phyloP scores from a whole-genome alignment of 78 protist species.

The Planoprotostelium fungivorum region DNA sequence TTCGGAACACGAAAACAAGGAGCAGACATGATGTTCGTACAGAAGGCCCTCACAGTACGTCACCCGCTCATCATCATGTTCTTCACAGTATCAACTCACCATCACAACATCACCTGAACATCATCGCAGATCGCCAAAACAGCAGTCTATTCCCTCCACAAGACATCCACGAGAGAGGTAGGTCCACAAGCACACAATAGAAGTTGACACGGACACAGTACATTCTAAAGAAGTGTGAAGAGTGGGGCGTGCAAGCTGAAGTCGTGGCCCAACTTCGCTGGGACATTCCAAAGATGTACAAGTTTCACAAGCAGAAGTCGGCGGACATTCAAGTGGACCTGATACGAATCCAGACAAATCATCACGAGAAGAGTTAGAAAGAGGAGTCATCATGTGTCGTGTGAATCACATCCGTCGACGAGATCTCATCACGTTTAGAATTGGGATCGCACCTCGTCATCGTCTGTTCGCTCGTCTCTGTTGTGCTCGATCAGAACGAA shows the following conservation, averaged over 20 bases:
- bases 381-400: too few relatives aligned
- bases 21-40: constrained; percentile 51
- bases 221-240: constrained; percentile 6
- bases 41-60: constrained; percentile 11
- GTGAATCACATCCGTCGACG: too few relatives aligned
- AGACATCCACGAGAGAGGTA: constrained; percentile 32
- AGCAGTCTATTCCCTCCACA: constrained; percentile 42
- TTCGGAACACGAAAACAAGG: constrained; percentile 70
- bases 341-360: neutral
- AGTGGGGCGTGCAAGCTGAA: constrained; percentile 3
- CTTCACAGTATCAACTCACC: too few relatives aligned
- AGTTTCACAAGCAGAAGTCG: constrained; percentile 28
- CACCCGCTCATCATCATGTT: neutral
- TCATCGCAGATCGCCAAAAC: neutral
- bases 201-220: constrained; percentile 3
- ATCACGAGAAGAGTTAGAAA: neutral
- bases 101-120: neutral
- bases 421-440: too few relatives aligned
- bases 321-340: neutral
- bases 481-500: too few relatives aligned
- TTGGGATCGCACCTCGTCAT: too few relatives aligned
- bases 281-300: constrained; percentile 32
- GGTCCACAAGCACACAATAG: too few relatives aligned
- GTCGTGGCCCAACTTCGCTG: constrained; percentile 49
- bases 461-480: too few relatives aligned